Percentiles rank a stretch among this genome's conserved stretches.
Conservation (phyloP, 164 flowering plant genomes). For the Berberis thunbergii region DNA sequence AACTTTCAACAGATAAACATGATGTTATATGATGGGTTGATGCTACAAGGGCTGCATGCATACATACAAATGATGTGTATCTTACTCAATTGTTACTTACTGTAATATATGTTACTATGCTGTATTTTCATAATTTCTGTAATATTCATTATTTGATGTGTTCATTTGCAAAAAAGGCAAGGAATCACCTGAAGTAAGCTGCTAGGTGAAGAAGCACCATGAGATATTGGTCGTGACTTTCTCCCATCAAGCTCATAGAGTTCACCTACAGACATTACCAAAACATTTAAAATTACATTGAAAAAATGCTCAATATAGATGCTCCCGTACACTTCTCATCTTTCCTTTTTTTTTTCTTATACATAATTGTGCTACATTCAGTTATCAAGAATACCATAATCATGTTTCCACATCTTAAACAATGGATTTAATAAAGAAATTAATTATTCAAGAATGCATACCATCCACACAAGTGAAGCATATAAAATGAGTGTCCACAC, state of each 20-base stretch:
- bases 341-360: too few relatives aligned
- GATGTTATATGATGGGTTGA: too few relatives aligned
- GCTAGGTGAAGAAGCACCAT: slow-evolving; percentile 69
- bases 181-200: slow-evolving; percentile 56
- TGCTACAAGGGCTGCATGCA: too few relatives aligned
- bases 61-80: too few relatives aligned
- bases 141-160: neutral
- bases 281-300: neutral
- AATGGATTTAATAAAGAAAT: neutral
- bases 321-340: too few relatives aligned
- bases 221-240: slow-evolving; percentile 63
- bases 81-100: too few relatives aligned
- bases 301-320: too few relatives aligned
- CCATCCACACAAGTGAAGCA: slow-evolving; percentile 91
- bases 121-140: neutral
- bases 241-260: slow-evolving; percentile 96
- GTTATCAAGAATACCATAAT: neutral
- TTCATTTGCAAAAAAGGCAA: neutral
- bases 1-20: too few relatives aligned
- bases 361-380: too few relatives aligned
- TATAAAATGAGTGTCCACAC: slow-evolving; percentile 79
- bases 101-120: too few relatives aligned
- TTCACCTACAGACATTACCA: slow-evolving; percentile 36
- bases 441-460: slow-evolving; percentile 12
- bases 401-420: neutral